Percentiles rank a stretch among this genome's conserved stretches.
These are phyloP conservation scores for Scutellaria baicalensis DNA, from an alignment of 257 asterid species.

Conservation along the genomic window DNA sequence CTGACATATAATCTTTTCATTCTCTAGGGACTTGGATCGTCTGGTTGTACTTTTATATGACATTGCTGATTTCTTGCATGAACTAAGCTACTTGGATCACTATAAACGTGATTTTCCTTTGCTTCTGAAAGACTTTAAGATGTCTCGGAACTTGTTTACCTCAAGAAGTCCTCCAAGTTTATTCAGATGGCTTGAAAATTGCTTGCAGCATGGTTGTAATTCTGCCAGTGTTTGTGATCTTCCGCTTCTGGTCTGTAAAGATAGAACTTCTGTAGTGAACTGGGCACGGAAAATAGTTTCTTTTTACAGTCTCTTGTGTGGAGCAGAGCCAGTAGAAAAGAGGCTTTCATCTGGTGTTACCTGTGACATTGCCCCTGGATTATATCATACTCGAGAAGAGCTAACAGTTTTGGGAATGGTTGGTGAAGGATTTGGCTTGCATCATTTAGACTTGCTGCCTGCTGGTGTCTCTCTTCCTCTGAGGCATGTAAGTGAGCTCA, in stretches of 20 bases:
- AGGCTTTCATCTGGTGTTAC: conserved; percentile 75
- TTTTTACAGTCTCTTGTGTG: conserved; percentile 85
- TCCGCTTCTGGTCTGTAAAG: conserved; percentile 63
- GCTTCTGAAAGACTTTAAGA: conserved; percentile 34
- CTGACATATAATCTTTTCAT: conserved; percentile 5
- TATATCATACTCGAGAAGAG: conserved; percentile 60
- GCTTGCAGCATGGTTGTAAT: conserved; percentile 65
- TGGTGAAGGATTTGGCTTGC: conserved; percentile 91
- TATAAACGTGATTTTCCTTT: conserved; percentile 84
- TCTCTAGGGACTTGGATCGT: conserved; percentile 76
- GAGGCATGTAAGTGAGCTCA: conserved; percentile 73
- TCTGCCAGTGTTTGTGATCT: conserved; percentile 60
- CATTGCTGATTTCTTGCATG: conserved; percentile 61
- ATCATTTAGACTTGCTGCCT: conserved; percentile 85
- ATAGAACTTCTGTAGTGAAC: conserved; percentile 57
- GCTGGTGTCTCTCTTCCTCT: conserved; percentile 93
- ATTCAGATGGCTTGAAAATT: conserved; percentile 86
- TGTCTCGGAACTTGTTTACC: conserved; percentile 24
- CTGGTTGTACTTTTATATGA: conserved; percentile 66
- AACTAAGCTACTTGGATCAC: conserved; percentile 77
- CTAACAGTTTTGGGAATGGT: conserved; percentile 87
- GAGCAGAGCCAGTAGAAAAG: conserved; percentile 59
- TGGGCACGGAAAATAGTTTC: conserved; percentile 89
- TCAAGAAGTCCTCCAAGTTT: conserved; percentile 65
- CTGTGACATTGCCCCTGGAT: conserved; percentile 69